Percentiles rank a stretch among this genome's conserved stretches.
phyloP scores from a whole-genome alignment of 805 yeast genomes.

The Metschnikowia anglica region DNA sequence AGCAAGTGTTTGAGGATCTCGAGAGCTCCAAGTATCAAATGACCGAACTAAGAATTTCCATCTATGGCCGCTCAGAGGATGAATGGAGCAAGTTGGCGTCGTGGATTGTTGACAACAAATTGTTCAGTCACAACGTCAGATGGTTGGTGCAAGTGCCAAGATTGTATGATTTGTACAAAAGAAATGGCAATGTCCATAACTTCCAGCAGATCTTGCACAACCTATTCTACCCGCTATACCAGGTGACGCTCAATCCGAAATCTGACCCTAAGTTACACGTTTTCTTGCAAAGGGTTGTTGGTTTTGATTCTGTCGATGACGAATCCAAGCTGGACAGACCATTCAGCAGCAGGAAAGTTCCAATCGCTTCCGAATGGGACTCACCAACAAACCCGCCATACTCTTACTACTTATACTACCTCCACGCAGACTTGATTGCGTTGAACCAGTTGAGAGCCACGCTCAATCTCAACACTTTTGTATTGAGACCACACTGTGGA shows the following conservation, averaged over 20 bases:
- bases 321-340: slow-evolving; percentile 90
- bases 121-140: slow-evolving; percentile 89
- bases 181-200: slow-evolving; percentile 61
- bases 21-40: slow-evolving; percentile 95
- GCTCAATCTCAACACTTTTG: slow-evolving; percentile 82
- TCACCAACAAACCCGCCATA: slow-evolving; percentile 88
- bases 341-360: slow-evolving; percentile 70
- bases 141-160: slow-evolving; percentile 97
- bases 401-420: slow-evolving; percentile 87
- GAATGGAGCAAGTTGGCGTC: slow-evolving; percentile 96
- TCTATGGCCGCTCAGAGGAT: slow-evolving; percentile 83
- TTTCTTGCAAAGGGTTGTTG: slow-evolving; percentile 90
- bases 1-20: slow-evolving; percentile 90
- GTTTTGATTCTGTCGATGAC: slow-evolving; percentile 98
- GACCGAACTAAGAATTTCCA: slow-evolving; percentile 93
- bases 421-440: slow-evolving; percentile 82
- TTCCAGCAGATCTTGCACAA: slow-evolving; percentile 80
- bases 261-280: slow-evolving; percentile 89
- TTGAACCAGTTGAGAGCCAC: slow-evolving; percentile 78
- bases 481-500: slow-evolving; percentile 97
- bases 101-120: slow-evolving; percentile 93
- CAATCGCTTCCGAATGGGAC: slow-evolving; percentile 84
- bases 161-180: slow-evolving; percentile 84
- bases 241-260: slow-evolving; percentile 81
- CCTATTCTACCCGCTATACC: slow-evolving; percentile 83